These are phyloP conservation scores for Sporothrix euskadiensis DNA, from an alignment of 2,329 filamentous ascomycete genomes.

Conservation along the genomic window DNA sequence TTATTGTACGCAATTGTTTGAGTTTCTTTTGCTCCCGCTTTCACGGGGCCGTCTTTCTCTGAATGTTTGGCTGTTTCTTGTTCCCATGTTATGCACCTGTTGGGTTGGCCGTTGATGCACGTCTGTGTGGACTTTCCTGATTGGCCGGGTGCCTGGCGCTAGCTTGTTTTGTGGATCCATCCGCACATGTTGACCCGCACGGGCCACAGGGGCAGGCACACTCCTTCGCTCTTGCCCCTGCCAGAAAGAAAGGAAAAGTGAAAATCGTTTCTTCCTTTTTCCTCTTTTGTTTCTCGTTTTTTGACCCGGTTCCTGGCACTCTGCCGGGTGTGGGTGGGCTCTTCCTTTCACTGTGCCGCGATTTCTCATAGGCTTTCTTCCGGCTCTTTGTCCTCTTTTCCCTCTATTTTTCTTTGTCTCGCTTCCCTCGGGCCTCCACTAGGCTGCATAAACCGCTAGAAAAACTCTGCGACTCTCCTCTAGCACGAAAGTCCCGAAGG, in stretches of 20 bases:
- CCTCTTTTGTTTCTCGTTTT: background rate
- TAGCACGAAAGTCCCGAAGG: background rate
- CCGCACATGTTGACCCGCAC: conserved; percentile 23
- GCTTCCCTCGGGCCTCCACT: background rate
- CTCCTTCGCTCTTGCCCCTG: background rate
- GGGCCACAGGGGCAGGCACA: conserved; percentile 25
- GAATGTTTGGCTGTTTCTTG: no score
- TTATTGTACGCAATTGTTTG: background rate
- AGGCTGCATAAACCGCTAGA: background rate
- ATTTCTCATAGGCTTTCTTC: background rate
- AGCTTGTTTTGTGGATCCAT: conserved; percentile 13
- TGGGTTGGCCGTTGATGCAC: background rate
- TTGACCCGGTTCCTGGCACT: background rate
- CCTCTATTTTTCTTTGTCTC: conserved; percentile 10
- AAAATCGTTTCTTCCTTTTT: background rate
- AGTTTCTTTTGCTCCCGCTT: background rate
- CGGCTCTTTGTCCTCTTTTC: background rate
- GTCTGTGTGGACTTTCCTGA: conserved; percentile 13
- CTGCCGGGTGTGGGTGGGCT: background rate
- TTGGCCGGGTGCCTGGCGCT: conserved; percentile 30
- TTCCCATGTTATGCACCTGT: background rate
- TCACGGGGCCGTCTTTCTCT: background rate
- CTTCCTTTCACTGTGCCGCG: background rate
- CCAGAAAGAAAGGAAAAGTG: background rate
- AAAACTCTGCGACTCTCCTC: conserved; percentile 9